phyloP scores from a whole-genome alignment of 495 filamentous ascomycete genomes.

The Arthonia radiata region DNA sequence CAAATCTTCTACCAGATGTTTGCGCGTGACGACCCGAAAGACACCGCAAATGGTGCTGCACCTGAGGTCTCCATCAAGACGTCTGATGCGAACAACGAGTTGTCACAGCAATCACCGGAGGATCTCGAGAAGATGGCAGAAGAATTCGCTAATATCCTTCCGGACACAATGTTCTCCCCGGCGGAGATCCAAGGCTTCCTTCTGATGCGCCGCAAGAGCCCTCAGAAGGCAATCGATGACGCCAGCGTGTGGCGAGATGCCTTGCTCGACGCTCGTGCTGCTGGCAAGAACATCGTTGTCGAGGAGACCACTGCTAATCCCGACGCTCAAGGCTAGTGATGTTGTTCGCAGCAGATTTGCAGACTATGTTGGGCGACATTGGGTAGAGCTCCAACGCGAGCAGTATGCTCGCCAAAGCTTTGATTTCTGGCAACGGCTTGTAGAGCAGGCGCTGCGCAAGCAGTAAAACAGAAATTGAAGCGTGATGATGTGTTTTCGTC shows the following conservation, averaged over 20 bases:
- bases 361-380: no score
- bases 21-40: constrained; percentile 12
- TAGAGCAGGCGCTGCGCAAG: no score
- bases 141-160: constrained; percentile 36
- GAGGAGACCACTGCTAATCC: no score
- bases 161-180: constrained; percentile 35
- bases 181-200: constrained; percentile 45
- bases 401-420: no score
- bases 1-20: constrained; percentile 57
- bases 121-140: constrained; percentile 20
- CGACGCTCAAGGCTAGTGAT: no score
- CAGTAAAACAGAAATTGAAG: no score
- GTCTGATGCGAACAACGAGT: constrained; percentile 3
- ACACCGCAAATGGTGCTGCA: constrained; percentile 6
- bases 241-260: constrained; percentile 33
- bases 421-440: no score
- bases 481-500: no score
- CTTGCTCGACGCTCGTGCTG: no score
- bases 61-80: constrained; percentile 2
- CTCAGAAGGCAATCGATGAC: constrained; percentile 28
- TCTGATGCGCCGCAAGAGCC: constrained; percentile 30
- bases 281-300: no score
- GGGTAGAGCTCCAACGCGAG: no score
- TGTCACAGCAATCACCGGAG: constrained; percentile 9
- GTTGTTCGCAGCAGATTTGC: no score